phyloP scores from a whole-genome alignment of 177 flowering plant species.

The Vitis hybrid region DNA sequence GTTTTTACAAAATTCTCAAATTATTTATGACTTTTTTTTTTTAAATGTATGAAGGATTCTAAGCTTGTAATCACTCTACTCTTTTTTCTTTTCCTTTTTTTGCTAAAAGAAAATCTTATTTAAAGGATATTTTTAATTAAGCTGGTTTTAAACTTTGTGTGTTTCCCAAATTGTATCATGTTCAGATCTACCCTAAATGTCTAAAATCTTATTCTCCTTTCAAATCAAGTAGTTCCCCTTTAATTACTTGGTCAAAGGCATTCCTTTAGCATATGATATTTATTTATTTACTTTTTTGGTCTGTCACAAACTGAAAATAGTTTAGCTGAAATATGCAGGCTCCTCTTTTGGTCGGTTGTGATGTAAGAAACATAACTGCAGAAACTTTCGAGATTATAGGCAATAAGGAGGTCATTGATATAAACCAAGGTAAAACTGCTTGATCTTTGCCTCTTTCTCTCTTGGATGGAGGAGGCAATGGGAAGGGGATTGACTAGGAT shows the following conservation, averaged over 20 bases:
- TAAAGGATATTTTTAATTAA: too few relatives aligned
- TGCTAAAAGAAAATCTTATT: too few relatives aligned
- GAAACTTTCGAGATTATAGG: conserved; percentile 72
- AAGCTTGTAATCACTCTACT: too few relatives aligned
- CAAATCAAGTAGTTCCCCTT: too few relatives aligned
- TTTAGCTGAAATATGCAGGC: conserved; percentile 51
- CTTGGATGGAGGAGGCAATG: background rate
- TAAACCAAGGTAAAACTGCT: conserved; percentile 78
- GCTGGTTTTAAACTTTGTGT: too few relatives aligned
- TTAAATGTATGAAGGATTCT: too few relatives aligned
- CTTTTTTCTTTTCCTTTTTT: too few relatives aligned
- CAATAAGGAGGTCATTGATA: conserved; percentile 89
- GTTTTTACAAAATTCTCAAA: background rate
- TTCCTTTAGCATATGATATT: background rate
- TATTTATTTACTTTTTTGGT: background rate
- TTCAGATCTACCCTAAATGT: too few relatives aligned
- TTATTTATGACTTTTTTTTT: background rate
- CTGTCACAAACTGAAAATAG: conserved; percentile 1
- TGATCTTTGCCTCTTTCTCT: background rate
- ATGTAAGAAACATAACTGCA: conserved; percentile 82
- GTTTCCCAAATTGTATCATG: too few relatives aligned
- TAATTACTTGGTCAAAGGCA: too few relatives aligned
- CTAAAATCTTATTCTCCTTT: too few relatives aligned
- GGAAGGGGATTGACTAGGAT: background rate
- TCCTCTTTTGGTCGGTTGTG: conserved; percentile 93